Percentiles rank a stretch among this genome's conserved stretches.
Evolutionary conservation across 495 filamentous ascomycete species (phyloP).

Genomic region (Hypomontagnella submonticulosa): DNA sequence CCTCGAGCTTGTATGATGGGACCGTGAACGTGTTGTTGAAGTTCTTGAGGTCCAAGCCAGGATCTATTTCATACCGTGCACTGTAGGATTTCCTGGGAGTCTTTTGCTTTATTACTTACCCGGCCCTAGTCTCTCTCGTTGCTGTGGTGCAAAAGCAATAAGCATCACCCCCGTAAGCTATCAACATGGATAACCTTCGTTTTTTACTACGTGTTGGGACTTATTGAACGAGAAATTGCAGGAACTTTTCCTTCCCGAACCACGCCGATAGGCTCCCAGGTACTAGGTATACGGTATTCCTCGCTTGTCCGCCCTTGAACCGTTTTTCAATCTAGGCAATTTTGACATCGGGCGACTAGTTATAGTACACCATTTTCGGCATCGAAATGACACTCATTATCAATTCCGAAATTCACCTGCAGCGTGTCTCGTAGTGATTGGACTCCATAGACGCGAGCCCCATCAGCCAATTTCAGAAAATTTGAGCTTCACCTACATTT

Average conservation of each 20-base stretch:
- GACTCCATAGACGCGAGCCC: slow-evolving; percentile 36
- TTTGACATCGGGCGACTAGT: slow-evolving; percentile 26
- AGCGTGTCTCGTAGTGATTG: slow-evolving; percentile 41
- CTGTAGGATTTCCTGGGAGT: slow-evolving; percentile 28
- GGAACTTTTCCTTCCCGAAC: slow-evolving; percentile 21
- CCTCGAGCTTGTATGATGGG: slow-evolving; percentile 1
- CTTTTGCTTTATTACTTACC: slow-evolving; percentile 28
- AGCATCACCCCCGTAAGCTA: slow-evolving; percentile 39
- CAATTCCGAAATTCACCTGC: slow-evolving; percentile 24
- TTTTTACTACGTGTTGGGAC: slow-evolving; percentile 25
- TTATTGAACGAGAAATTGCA: slow-evolving; percentile 28
- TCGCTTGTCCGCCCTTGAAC: slow-evolving; percentile 21
- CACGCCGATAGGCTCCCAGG: slow-evolving; percentile 10
- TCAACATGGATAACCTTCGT: slow-evolving; percentile 34
- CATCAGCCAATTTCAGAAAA: slow-evolving; percentile 35
- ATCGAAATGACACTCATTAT: slow-evolving; percentile 37
- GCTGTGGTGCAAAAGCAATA: slow-evolving; percentile 31
- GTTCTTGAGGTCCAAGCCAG: slow-evolving; percentile 5
- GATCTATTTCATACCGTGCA: slow-evolving; percentile 21
- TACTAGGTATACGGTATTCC: slow-evolving; percentile 17
- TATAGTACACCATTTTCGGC: slow-evolving; percentile 25
- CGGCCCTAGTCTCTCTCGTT: slow-evolving; percentile 21
- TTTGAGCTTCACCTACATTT: slow-evolving; percentile 36
- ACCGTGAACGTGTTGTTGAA: slow-evolving; percentile 4
- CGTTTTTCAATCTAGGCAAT: slow-evolving; percentile 20